phyloP scores from a whole-genome alignment of 148 eudicot species.

The Polygonum aviculare region DNA sequence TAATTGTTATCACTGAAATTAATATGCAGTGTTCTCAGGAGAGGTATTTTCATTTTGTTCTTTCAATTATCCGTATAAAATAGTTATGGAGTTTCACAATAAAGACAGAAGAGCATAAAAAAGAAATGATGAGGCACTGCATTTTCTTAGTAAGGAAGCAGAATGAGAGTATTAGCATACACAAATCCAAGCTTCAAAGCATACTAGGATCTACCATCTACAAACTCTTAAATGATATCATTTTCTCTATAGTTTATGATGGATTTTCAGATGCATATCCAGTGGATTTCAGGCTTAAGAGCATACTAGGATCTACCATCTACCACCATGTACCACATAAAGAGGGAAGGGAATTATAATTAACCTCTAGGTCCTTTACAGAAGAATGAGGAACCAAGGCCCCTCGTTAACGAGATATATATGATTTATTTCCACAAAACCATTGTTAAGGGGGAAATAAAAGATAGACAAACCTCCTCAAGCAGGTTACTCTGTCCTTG shows the following conservation, averaged over 20 bases:
- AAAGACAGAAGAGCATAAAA: not conserved
- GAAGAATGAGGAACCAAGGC: not conserved
- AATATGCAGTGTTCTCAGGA: not conserved
- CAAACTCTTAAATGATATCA: not conserved
- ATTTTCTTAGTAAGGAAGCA: not conserved
- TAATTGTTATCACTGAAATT: not conserved
- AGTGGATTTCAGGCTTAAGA: not conserved
- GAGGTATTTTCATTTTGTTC: not conserved
- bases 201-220: not conserved
- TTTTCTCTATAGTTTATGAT: not conserved
- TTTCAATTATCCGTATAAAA: not conserved
- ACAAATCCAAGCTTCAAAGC: not conserved
- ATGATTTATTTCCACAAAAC: not conserved
- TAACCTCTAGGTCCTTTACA: not conserved
- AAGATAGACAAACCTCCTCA: constrained; percentile 59
- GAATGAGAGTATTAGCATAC: not conserved
- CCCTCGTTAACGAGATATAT: not conserved
- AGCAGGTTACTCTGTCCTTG: constrained; percentile 79
- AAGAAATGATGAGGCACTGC: not conserved
- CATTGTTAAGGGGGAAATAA: not conserved
- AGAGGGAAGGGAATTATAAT: not conserved
- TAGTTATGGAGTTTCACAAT: not conserved
- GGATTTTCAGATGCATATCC: not conserved
- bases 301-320: too few species aligned
- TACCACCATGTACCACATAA: not conserved